These are phyloP conservation scores for Apiospora marii DNA, from an alignment of 2,329 filamentous ascomycete species.

Conservation along the genomic window DNA sequence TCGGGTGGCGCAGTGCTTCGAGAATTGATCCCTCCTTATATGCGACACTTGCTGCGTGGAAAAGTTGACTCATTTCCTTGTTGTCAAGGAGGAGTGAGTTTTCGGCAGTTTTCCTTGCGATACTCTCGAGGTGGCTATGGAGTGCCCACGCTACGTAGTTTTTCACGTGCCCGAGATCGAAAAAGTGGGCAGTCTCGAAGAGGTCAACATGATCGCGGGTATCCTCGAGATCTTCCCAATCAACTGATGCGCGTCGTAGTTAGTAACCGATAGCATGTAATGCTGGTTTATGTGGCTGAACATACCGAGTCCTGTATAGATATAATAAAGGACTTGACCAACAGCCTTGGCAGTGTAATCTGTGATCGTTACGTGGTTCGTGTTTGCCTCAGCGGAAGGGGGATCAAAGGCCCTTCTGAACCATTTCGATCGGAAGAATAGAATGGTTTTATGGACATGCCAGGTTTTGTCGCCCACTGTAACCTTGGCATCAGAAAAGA, in stretches of 20 bases:
- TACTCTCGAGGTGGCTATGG: too few species aligned
- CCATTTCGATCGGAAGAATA: conserved; percentile 26
- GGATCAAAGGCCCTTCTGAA: conserved; percentile 27
- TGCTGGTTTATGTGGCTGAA: neutral
- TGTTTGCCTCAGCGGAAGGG: conserved; percentile 11
- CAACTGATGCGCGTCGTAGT: too few species aligned
- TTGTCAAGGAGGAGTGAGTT: too few species aligned
- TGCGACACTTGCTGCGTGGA: neutral
- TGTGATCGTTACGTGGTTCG: neutral
- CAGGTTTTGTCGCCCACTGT: conserved; percentile 26
- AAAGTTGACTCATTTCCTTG: neutral
- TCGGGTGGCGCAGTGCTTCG: neutral
- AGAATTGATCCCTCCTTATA: neutral
- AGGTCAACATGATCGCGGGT: neutral
- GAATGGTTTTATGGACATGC: conserved; percentile 28
- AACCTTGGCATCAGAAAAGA: conserved; percentile 29
- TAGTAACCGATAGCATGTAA: too few species aligned
- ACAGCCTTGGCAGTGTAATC: neutral
- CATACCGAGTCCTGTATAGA: neutral
- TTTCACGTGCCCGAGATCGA: neutral
- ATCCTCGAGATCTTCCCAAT: neutral
- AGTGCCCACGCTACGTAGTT: too few species aligned
- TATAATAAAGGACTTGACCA: neutral
- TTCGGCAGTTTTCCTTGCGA: too few species aligned
- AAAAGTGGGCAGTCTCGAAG: neutral